phyloP scores from a whole-genome alignment of 148 eudicot species.

The Simmondsia chinensis region DNA sequence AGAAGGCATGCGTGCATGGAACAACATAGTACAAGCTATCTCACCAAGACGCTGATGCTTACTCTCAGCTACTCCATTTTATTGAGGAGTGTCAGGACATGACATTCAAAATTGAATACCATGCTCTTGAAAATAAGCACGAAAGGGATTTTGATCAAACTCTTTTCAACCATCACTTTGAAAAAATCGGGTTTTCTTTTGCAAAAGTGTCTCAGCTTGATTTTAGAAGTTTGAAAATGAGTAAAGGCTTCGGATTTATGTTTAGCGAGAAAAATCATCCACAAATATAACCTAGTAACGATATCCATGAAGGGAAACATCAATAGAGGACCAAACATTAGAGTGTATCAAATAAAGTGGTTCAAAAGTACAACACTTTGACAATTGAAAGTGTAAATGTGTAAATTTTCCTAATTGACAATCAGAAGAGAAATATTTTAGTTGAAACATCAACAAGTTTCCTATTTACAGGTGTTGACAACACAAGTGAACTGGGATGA shows the following conservation, averaged over 20 bases:
- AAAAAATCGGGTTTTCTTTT: background rate
- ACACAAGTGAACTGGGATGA: background rate
- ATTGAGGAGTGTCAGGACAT: background rate
- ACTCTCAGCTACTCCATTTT: conserved; percentile 1
- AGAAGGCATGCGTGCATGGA: background rate
- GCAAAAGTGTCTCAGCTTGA: background rate
- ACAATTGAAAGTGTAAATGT: background rate
- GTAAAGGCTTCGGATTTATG: background rate
- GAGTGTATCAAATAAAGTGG: background rate
- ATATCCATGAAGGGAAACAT: background rate
- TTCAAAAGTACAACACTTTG: background rate
- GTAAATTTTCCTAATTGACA: background rate
- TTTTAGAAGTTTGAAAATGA: background rate
- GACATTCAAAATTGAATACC: background rate
- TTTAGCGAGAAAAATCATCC: background rate
- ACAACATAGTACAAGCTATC: background rate
- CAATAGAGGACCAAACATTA: background rate
- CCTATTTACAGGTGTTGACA: background rate
- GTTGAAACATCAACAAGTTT: background rate
- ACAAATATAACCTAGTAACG: background rate
- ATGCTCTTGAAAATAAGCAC: background rate
- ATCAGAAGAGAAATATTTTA: background rate
- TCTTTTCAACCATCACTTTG: background rate
- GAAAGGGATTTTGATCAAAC: background rate
- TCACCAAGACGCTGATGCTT: background rate